Base-by-base conservation (phyloP, 352 stramenopile species). In the Globisporangium emineosum region DNA sequence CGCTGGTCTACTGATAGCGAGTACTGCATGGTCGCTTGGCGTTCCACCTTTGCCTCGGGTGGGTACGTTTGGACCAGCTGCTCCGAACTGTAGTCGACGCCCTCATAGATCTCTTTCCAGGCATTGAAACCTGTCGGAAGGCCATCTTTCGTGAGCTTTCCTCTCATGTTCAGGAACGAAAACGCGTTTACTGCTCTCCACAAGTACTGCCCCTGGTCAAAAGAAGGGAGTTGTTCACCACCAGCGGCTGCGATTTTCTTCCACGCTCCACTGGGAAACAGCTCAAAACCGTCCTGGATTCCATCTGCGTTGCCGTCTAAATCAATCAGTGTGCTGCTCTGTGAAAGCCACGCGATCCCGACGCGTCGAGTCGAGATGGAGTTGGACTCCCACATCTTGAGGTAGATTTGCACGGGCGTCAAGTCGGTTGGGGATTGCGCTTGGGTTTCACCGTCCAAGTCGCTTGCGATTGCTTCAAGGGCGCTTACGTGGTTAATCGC, bases 21-120 rank as follows among this genome's bases (percentile, higher is more conserved):
- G 40, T 77, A 67, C 0, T 53, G 47, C 65, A 76, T 71, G 0
- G 32, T 62, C 6, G 13, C 32, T 23, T 74, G 42, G 3, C 51
- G 49, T 2, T 68, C 25, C 3, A 76, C 57, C 27, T 65, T 52
- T 13, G 70, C 68, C 19, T 72, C 64, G 0, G 70, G 42, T 0
- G 81, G 78, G 45, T 83, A 87, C n/a, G 72, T 67, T 5, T 56
- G 17, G 1, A 79, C 47, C 0, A 90, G 57, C 12, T 73, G 56
- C 45, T 88, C 79, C 0, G 78, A 87, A 29, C 79, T 85, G 9
- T 67, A 83, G 49, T 91, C 79, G 0, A 67, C 25, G 7, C 79
- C 81, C 25, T 86, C 69, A 37, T 87, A 86, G 15, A 91, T 69
- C 33, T 86, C 78, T 66, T 75, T 68, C 81, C 81, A 91, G 0